Conservation (phyloP, 2,329 filamentous ascomycete species). For the Aspergillus brasiliensis region DNA sequence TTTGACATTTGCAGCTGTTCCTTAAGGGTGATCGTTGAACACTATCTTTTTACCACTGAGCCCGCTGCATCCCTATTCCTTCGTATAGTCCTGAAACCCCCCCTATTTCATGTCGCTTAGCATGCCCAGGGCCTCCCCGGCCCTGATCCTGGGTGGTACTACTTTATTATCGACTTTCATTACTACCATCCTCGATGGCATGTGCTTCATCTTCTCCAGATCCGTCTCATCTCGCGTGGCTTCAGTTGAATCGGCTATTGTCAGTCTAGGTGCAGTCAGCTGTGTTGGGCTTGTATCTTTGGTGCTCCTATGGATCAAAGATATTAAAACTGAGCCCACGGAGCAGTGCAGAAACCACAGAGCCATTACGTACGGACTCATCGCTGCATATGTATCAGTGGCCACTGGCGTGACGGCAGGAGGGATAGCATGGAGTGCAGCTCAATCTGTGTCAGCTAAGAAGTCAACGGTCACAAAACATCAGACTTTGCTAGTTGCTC, state of each 20-base stretch:
- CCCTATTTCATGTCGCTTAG: background rate
- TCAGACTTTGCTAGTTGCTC: conserved; percentile 33
- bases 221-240: conserved; percentile 17
- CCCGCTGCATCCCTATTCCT: background rate
- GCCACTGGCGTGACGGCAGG: conserved; percentile 31
- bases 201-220: conserved; percentile 29
- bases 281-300: conserved; percentile 25
- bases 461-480: background rate
- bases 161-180: conserved; percentile 28
- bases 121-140: conserved; percentile 14
- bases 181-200: conserved; percentile 31
- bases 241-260: conserved; percentile 26
- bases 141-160: conserved; percentile 28
- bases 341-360: conserved; percentile 23
- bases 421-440: conserved; percentile 27
- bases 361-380: conserved; percentile 18
- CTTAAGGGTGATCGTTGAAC: background rate
- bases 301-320: conserved; percentile 22
- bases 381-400: conserved; percentile 30
- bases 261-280: conserved; percentile 29
- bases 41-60: background rate
- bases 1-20: background rate
- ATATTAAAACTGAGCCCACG: conserved; percentile 16
- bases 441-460: conserved; percentile 14
- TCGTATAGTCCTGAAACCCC: background rate